These are phyloP conservation scores for Panus rudis DNA, from an alignment of 768 basidiomycete genomes.

Conservation along the genomic window DNA sequence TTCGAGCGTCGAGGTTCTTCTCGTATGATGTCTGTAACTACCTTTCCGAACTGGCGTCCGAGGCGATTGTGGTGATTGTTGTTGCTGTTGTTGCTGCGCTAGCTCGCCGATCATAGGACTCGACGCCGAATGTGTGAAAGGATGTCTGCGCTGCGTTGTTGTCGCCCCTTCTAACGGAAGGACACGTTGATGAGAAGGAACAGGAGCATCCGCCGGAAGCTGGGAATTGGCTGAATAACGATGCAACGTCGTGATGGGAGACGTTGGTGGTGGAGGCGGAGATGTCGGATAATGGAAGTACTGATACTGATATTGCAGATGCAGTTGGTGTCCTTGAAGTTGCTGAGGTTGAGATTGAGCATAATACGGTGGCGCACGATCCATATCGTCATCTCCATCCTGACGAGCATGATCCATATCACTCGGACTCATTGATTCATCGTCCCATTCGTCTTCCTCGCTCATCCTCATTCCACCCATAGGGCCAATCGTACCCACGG, in stretches of 20 bases:
- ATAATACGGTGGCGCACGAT: background rate
- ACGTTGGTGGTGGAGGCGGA: background rate
- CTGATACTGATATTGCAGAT: background rate
- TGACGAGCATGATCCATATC: conserved; percentile 8
- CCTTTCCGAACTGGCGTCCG: background rate
- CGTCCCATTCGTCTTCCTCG: background rate
- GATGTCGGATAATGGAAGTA: background rate
- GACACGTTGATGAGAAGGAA: too few relatives aligned
- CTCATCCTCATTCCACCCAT: conserved; percentile 3
- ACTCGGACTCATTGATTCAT: conserved; percentile 5
- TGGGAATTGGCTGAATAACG: too few relatives aligned
- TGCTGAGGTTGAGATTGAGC: conserved; percentile 3
- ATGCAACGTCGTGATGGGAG: background rate
- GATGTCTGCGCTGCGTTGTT: too few relatives aligned
- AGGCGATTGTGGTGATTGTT: background rate
- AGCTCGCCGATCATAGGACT: conserved; percentile 13
- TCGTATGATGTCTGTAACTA: background rate
- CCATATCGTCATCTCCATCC: conserved; percentile 1
- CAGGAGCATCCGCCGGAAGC: too few relatives aligned
- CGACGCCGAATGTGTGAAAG: conserved; percentile 20
- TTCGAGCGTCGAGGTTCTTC: too few relatives aligned
- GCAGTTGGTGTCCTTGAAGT: background rate
- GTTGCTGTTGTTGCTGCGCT: conserved; percentile 1
- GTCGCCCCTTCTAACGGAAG: too few relatives aligned
- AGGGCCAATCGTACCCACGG: background rate